Evolutionary conservation across 495 filamentous ascomycete genomes (phyloP).

Genomic region (Penicillium argentinense): DNA sequence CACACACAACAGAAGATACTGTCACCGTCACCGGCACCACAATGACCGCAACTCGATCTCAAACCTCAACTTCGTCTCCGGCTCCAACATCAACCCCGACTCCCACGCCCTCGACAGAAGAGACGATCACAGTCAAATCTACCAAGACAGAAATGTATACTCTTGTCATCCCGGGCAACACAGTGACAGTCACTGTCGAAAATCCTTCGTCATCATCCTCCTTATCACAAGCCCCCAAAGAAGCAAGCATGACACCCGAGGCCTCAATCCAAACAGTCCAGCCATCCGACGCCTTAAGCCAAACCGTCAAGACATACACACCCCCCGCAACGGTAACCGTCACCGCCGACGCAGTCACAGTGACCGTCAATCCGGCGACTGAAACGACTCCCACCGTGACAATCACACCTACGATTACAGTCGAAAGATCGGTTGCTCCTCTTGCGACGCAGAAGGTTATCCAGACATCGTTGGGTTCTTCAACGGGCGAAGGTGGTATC

Average conservation of each 20-base stretch:
- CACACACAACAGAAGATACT: background rate
- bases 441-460: background rate
- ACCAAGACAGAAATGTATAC: conserved; percentile 11
- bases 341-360: background rate
- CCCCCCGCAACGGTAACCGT: background rate
- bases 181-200: conserved; percentile 6
- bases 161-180: conserved; percentile 6
- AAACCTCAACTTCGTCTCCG: background rate
- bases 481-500: background rate
- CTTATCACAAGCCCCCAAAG: background rate
- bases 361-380: background rate
- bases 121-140: conserved; percentile 5
- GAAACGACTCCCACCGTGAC: background rate
- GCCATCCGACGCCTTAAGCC: background rate
- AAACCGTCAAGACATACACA: background rate
- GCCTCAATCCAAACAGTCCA: too few relatives aligned
- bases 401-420: background rate
- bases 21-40: conserved; percentile 4
- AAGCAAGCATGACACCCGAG: background rate
- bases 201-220: background rate
- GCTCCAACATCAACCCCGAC: background rate
- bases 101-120: background rate
- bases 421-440: background rate
- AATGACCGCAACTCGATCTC: background rate
- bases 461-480: background rate